Evolutionary conservation across 2,329 filamentous ascomycete genomes (phyloP).

Genomic region (Gaeumannomyces sp.): DNA sequence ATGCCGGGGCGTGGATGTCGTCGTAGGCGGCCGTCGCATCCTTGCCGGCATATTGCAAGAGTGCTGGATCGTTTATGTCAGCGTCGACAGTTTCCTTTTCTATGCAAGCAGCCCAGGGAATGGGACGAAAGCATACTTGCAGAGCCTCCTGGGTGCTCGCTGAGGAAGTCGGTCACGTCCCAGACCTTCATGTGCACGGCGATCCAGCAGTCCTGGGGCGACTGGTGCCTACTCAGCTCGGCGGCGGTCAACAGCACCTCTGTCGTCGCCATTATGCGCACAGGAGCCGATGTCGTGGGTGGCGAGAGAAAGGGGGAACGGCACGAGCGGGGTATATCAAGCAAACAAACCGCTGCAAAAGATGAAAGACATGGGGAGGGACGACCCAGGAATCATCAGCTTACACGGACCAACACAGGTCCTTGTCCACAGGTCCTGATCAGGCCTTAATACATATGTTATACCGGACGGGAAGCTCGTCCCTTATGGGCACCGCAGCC

Average conservation of each 20-base stretch:
- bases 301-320: neutral
- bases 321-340: neutral
- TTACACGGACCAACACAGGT: no score
- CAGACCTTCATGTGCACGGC: conserved; percentile 9
- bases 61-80: conserved; percentile 37
- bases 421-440: no score
- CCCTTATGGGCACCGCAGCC: neutral
- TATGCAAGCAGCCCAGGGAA: neutral
- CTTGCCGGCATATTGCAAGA: conserved; percentile 43
- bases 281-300: neutral
- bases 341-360: neutral
- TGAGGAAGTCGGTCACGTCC: conserved; percentile 12
- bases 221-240: conserved; percentile 11
- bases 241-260: neutral
- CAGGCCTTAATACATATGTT: neutral
- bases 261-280: neutral
- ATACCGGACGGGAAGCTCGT: neutral
- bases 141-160: conserved; percentile 23
- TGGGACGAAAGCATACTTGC: conserved; percentile 20
- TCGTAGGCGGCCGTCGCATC: conserved; percentile 49
- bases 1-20: conserved; percentile 40
- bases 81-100: neutral
- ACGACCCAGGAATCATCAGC: no score
- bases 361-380: no score
- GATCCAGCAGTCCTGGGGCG: conserved; percentile 10